Evolutionary conservation across 768 basidiomycete species (phyloP).

Genomic region (Xanthoconium stramineum): DNA sequence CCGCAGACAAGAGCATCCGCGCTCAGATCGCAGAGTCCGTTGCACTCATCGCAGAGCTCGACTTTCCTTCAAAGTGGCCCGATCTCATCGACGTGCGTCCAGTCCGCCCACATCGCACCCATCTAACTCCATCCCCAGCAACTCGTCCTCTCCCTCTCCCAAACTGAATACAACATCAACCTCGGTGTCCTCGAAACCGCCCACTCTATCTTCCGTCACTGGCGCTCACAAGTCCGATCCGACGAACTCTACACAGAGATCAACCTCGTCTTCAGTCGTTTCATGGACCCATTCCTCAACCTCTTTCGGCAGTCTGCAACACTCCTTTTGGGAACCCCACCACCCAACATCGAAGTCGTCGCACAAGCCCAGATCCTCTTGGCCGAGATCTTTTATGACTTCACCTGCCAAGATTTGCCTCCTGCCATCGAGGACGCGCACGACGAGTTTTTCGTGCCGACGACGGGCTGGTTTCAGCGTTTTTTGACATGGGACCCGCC

Average conservation of each 20-base stretch:
- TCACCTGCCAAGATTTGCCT: constrained; percentile 93
- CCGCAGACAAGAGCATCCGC: constrained; percentile 68
- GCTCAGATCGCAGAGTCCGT: constrained; percentile 93
- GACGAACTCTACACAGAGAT: constrained; percentile 87
- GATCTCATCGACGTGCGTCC: constrained; percentile 83
- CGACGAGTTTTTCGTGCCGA: constrained; percentile 73
- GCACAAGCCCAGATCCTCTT: constrained; percentile 77
- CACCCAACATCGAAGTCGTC: constrained; percentile 44
- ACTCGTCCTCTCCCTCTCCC: constrained; percentile 81
- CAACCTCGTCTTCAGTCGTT: constrained; percentile 82
- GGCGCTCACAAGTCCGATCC: constrained; percentile 88
- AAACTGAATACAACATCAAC: constrained; percentile 79
- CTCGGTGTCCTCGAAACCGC: constrained; percentile 90
- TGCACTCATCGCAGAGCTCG: constrained; percentile 84
- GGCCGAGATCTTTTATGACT: constrained; percentile 87
- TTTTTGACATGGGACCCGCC: constrained; percentile 79
- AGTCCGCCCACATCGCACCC: not conserved
- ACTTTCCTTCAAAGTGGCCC: constrained; percentile 89
- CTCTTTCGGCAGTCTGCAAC: constrained; percentile 70
- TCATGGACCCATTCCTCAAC: constrained; percentile 79
- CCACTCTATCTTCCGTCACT: constrained; percentile 92
- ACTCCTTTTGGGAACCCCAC: constrained; percentile 44
- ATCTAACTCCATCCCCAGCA: constrained; percentile 51
- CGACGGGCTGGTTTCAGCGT: constrained; percentile 69
- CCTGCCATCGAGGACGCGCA: constrained; percentile 91